Evolutionary conservation across 2,329 filamentous ascomycete species (phyloP).

Genomic region (Curvularia eragrostidis): DNA sequence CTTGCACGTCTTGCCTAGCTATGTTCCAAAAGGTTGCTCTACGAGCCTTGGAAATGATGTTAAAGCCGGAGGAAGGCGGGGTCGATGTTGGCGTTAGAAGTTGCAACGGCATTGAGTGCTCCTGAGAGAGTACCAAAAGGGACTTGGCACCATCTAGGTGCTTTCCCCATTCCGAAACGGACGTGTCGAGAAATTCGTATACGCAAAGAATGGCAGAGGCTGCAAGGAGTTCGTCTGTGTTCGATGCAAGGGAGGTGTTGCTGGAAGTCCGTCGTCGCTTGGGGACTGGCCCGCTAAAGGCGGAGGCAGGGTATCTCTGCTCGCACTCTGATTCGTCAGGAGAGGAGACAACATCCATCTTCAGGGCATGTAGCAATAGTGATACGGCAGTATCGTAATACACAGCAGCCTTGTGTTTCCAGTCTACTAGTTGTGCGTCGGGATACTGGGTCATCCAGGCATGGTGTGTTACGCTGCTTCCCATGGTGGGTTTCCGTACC

Average conservation of each 20-base stretch:
- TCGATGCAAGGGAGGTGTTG: conserved; percentile 49
- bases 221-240: conserved; percentile 67
- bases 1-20: conserved; percentile 69
- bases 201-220: conserved; percentile 71
- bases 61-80: conserved; percentile 34
- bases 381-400: conserved; percentile 67
- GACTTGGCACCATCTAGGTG: conserved; percentile 71
- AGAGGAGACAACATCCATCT: conserved; percentile 40
- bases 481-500: conserved; percentile 58
- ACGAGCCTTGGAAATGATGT: conserved; percentile 60
- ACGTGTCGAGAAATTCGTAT: conserved; percentile 72
- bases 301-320: conserved; percentile 15
- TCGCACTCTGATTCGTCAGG: conserved; percentile 42
- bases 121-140: conserved; percentile 63
- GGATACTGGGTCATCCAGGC: conserved; percentile 62
- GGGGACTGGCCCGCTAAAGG: conserved; percentile 25
- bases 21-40: conserved; percentile 72
- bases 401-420: conserved; percentile 66
- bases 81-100: conserved; percentile 49
- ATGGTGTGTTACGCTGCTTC: conserved; percentile 57
- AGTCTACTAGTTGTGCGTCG: conserved; percentile 58
- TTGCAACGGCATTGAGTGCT: conserved; percentile 56
- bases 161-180: conserved; percentile 66
- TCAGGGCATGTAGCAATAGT: conserved; percentile 50
- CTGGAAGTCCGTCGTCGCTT: conserved; percentile 55